phyloP scores from a whole-genome alignment of 2,329 filamentous ascomycete genomes.

The Colletotrichum tamarilloi region DNA sequence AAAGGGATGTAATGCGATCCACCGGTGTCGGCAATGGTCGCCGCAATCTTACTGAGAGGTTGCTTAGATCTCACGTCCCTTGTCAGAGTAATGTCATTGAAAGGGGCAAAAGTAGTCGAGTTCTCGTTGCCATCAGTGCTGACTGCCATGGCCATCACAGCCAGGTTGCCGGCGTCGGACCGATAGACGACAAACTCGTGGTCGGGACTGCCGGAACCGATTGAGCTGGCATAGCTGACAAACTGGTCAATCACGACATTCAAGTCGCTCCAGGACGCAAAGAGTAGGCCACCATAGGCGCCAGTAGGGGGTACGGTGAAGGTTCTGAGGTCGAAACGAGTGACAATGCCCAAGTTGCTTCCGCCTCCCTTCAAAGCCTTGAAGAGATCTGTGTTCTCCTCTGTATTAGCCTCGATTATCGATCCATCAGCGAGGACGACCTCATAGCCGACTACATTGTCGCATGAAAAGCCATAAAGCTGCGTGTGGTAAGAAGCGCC shows the following conservation, averaged over 20 bases:
- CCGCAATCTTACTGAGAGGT: constrained; percentile 4
- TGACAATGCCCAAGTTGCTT: constrained; percentile 58
- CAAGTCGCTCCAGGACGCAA: constrained; percentile 8
- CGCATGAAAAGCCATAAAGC: constrained; percentile 52
- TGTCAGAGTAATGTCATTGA: constrained; percentile 13
- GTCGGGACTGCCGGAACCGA: constrained; percentile 1
- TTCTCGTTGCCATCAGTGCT: constrained; percentile 21
- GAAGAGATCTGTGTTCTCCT: constrained; percentile 54
- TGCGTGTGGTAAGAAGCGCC: constrained; percentile 39
- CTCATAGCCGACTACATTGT: constrained; percentile 55
- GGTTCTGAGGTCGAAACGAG: constrained; percentile 44
- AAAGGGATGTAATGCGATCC: constrained; percentile 19
- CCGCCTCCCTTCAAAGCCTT: constrained; percentile 60
- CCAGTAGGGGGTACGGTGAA: constrained; percentile 7
- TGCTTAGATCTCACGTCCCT: constrained; percentile 3
- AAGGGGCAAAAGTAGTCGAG: constrained; percentile 2
- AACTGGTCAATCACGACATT: constrained; percentile 2
- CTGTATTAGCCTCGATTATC: constrained; percentile 52
- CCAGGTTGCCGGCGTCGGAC: constrained; percentile 5
- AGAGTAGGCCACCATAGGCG: constrained; percentile 18
- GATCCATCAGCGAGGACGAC: constrained; percentile 56
- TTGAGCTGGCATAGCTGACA: constrained; percentile 14
- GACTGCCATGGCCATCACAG: constrained; percentile 15
- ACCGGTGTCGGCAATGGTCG: constrained; percentile 22
- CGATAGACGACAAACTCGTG: constrained; percentile 18